Evolutionary conservation across 2,329 filamentous ascomycete genomes (phyloP).

Genomic region (Aspergillus fumigatiaffinis): DNA sequence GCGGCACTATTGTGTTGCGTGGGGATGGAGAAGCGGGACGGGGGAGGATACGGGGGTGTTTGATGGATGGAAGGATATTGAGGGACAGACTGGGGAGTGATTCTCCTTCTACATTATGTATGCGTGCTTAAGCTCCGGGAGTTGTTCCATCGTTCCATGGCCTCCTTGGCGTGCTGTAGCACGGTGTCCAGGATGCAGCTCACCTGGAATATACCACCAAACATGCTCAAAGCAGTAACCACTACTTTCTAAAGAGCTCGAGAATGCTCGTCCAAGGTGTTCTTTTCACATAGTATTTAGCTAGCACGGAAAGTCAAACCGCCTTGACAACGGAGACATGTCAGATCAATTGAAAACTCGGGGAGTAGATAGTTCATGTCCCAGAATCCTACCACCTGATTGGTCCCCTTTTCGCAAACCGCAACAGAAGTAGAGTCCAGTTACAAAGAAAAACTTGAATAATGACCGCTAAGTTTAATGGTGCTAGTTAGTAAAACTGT

Average conservation of each 20-base stretch:
- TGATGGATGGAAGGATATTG: conserved; percentile 33
- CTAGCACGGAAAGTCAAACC: not conserved
- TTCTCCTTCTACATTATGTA: not conserved
- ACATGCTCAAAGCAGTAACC: not conserved
- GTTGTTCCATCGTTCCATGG: too few relatives aligned
- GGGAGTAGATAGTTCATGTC: not conserved
- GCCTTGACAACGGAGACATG: not conserved
- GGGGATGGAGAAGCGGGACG: conserved; percentile 67
- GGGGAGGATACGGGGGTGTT: conserved; percentile 23
- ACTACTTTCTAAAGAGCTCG: not conserved
- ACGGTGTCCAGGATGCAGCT: too few relatives aligned
- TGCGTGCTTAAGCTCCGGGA: not conserved
- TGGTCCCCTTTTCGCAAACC: not conserved
- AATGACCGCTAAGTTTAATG: not conserved
- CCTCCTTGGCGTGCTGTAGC: not conserved
- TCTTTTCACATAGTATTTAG: not conserved
- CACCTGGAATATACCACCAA: not conserved
- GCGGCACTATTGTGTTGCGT: conserved; percentile 82
- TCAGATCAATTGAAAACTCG: not conserved
- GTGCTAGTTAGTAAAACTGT: not conserved
- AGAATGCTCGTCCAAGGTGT: not conserved
- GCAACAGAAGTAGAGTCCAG: not conserved
- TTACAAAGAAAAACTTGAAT: not conserved
- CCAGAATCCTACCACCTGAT: not conserved
- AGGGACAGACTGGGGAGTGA: conserved; percentile 19